These are phyloP conservation scores for Royoungia palumana DNA, from an alignment of 768 basidiomycete species.

Conservation along the genomic window DNA sequence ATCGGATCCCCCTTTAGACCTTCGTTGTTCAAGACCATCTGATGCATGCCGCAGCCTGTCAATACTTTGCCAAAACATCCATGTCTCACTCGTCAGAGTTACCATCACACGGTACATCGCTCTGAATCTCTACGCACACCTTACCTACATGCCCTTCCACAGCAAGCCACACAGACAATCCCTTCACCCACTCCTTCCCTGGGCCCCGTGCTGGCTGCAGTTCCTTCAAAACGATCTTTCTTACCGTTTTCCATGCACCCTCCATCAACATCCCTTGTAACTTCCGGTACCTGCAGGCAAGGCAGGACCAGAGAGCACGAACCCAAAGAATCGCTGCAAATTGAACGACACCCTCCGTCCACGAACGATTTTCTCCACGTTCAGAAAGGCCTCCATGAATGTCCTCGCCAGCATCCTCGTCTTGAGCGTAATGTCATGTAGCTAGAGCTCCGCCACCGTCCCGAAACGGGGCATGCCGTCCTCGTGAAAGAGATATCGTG, in stretches of 20 bases:
- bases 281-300: neutral
- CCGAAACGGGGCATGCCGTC: slow-evolving; percentile 12
- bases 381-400: slow-evolving; percentile 15
- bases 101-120: neutral
- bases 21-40: neutral
- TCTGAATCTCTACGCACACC: slow-evolving; percentile 10
- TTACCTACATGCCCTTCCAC: slow-evolving; percentile 10
- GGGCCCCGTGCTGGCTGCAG: slow-evolving; percentile 5
- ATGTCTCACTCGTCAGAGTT: neutral
- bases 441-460: slow-evolving; percentile 7
- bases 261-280: neutral
- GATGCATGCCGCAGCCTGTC: slow-evolving; percentile 10
- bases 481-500: slow-evolving; percentile 9
- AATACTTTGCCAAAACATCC: slow-evolving; percentile 4
- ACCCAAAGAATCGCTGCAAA: slow-evolving; percentile 14
- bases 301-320: neutral
- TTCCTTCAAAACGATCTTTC: slow-evolving; percentile 7
- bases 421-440: slow-evolving; percentile 9
- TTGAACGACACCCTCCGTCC: slow-evolving; percentile 8
- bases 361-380: slow-evolving; percentile 11
- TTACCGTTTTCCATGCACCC: slow-evolving; percentile 9
- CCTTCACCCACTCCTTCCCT: slow-evolving; percentile 16
- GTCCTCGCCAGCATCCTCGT: slow-evolving; percentile 14
- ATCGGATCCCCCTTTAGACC: too few species aligned
- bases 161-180: slow-evolving; percentile 19